These are phyloP conservation scores for Sugiyamaella lignohabitans DNA, from an alignment of 805 yeast species.

Conservation along the genomic window DNA sequence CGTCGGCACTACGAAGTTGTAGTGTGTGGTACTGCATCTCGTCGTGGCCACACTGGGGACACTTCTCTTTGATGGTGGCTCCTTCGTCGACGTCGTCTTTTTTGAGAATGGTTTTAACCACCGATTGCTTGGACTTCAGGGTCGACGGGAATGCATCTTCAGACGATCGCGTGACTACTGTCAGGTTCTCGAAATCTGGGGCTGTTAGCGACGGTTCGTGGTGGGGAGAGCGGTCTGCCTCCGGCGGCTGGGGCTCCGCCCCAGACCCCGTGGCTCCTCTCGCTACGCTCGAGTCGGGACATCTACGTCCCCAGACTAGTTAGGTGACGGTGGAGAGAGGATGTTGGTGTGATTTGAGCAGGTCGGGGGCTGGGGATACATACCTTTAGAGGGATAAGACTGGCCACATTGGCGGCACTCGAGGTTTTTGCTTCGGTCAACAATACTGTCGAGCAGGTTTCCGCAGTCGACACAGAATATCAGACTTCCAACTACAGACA, in stretches of 20 bases:
- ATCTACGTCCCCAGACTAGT: too few species aligned
- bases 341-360: too few species aligned
- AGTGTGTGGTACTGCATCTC: constrained; percentile 97
- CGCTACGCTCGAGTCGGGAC: too few species aligned
- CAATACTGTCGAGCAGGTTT: constrained; percentile 67
- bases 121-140: constrained; percentile 72
- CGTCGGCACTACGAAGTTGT: constrained; percentile 97
- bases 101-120: constrained; percentile 78
- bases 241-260: too few species aligned
- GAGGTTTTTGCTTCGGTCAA: constrained; percentile 40
- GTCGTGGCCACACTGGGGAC: constrained; percentile 98
- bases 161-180: constrained; percentile 81
- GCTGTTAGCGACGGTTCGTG: constrained; percentile 1
- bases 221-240: too few species aligned
- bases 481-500: constrained; percentile 94
- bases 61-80: constrained; percentile 92
- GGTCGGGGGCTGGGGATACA: too few species aligned
- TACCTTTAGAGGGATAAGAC: constrained; percentile 36
- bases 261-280: too few species aligned
- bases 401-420: constrained; percentile 52
- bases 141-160: constrained; percentile 92
- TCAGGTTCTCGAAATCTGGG: constrained; percentile 59
- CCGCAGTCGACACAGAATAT: constrained; percentile 95
- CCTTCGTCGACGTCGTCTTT: constrained; percentile 84
- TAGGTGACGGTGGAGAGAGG: too few species aligned